Evolutionary conservation across 2,329 filamentous ascomycete species (phyloP).

Genomic region (Pezicula radicicola): DNA sequence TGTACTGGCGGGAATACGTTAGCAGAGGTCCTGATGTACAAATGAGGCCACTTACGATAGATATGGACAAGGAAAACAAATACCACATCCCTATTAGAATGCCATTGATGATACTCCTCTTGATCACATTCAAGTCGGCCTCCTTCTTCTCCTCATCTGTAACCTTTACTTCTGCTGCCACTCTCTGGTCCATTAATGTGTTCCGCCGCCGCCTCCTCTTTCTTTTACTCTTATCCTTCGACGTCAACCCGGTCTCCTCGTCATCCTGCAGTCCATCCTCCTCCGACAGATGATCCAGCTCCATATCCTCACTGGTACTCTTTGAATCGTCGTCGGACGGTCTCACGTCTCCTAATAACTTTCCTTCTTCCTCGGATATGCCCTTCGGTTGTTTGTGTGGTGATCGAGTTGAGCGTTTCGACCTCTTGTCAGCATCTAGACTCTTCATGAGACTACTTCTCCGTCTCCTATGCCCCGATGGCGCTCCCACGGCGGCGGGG

Average conservation of each 20-base stretch:
- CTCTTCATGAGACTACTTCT: slow-evolving; percentile 27
- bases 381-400: slow-evolving; percentile 13
- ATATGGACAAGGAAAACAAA: slow-evolving; percentile 89
- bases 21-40: not conserved
- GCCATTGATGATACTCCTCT: slow-evolving; percentile 69
- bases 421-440: slow-evolving; percentile 9
- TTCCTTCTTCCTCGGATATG: slow-evolving; percentile 13
- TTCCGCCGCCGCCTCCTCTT: slow-evolving; percentile 65
- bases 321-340: slow-evolving; percentile 22
- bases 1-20: slow-evolving; percentile 62
- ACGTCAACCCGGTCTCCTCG: slow-evolving; percentile 84
- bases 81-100: slow-evolving; percentile 84
- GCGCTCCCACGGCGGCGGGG: slow-evolving; percentile 6
- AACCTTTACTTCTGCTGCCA: slow-evolving; percentile 56
- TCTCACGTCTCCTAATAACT: slow-evolving; percentile 13
- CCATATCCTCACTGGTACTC: slow-evolving; percentile 46
- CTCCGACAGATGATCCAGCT: slow-evolving; percentile 56
- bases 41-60: slow-evolving; percentile 60
- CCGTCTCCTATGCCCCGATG: slow-evolving; percentile 28
- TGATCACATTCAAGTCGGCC: slow-evolving; percentile 71
- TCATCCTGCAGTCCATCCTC: slow-evolving; percentile 79
- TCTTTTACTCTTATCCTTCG: slow-evolving; percentile 66
- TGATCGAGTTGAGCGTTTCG: slow-evolving; percentile 6
- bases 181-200: slow-evolving; percentile 66
- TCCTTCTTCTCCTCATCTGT: slow-evolving; percentile 72